Conservation (phyloP, 495 filamentous ascomycete species). For the Penicillium herquei region DNA sequence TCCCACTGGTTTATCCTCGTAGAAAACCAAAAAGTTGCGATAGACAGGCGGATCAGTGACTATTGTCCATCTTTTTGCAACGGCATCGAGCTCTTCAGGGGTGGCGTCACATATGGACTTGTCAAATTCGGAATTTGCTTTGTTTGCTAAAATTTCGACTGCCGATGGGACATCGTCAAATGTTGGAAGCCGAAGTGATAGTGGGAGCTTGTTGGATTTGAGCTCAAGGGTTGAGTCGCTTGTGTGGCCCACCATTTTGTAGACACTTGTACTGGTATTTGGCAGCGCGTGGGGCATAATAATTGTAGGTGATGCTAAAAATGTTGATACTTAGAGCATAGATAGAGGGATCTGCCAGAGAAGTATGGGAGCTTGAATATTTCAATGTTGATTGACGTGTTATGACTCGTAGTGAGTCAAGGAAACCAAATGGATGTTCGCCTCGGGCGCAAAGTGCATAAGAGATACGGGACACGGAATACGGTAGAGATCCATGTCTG, state of each 20-base stretch:
- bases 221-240: not conserved
- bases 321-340: no score
- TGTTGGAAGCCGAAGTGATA: slow-evolving; percentile 2
- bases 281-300: not conserved
- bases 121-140: slow-evolving; percentile 11
- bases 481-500: no score
- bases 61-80: slow-evolving; percentile 6
- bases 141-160: slow-evolving; percentile 1
- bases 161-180: not conserved
- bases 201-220: not conserved
- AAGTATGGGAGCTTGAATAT: no score
- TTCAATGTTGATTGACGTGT: not conserved
- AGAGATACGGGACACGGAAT: not conserved
- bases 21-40: slow-evolving; percentile 3
- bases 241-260: not conserved
- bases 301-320: not conserved
- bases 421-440: not conserved
- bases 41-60: not conserved
- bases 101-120: slow-evolving; percentile 5
- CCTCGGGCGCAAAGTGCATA: not conserved
- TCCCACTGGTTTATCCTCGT: not conserved
- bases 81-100: not conserved
- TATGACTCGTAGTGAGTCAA: not conserved
- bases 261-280: not conserved
- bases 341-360: no score